Base-by-base conservation (phyloP, 1,284 basidiomycete species). In the Ceratobasidium sp. region DNA sequence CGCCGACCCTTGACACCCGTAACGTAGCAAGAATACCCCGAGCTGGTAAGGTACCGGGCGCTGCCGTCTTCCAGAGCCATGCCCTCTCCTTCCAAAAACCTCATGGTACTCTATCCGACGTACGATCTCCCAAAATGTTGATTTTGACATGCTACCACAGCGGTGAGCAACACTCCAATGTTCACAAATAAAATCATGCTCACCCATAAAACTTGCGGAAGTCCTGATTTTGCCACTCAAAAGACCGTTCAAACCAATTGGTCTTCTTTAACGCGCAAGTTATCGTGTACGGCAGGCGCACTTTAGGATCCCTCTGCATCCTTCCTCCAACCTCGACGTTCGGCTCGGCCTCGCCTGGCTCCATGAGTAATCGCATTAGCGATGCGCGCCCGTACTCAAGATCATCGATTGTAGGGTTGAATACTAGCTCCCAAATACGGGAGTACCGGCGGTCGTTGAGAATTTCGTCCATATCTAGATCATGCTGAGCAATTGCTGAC, bases 41-140 rank as follows among this genome's bases (percentile, higher is more conserved):
- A 71, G 23, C 39, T 71, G 68, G 39, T 71, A 47, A 33, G 31
- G 28, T 15, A 60, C 54, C 6, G 68, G 68, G 3, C 54, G 54
- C 20, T 37, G 58, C 8, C 13, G 15, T n/a, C 20, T 61, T 17
- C 58, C 17, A n/a, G 39, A 42, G 13, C 5, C 7, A 42, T 20
- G 8, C n/a, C 58, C 33, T 37, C n/a, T 23, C n/a, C 3, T 10
- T 23, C n/a, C 4, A 61, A 39, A 61, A 20, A n/a, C 28, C 6
- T 1, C 1, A 10, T 61, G 17, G 17, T n/a, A 8, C 33, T 37
- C 20, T 3, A 61, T 5, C 20, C 37, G 17, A 17, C n/a, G 10
- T 1, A 61, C 58, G 20, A 51, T 51, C 23, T 51, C 17, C 49
- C 49, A 51, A 51, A 51, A 51, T n/a, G 49, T 51, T 17, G 17